Base-by-base conservation (phyloP, 2,329 filamentous ascomycete genomes). In the Beauveria asiatica region DNA sequence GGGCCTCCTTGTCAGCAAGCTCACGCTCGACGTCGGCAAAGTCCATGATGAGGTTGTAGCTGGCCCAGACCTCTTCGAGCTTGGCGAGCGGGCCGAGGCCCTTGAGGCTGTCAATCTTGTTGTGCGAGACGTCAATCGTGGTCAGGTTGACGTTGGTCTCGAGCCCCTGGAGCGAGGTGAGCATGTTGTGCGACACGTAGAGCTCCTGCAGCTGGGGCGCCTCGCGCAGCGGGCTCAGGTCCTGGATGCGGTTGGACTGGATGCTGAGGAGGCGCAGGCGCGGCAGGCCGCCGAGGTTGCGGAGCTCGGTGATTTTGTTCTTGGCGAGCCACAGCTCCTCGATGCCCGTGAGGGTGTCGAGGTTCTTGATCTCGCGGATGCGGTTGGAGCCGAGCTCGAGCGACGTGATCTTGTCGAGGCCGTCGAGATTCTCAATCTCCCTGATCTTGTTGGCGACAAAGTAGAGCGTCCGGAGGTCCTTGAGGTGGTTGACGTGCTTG, bases 391-490 rank as follows among this genome's bases (percentile, higher is more conserved):
- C 94, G 45, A 99, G 78, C 75, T 99, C 94, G 61, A 99, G 76
- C 74, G 92, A 94, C 62, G 84, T 86, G 66, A 99, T 75, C 63
- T 88, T 84, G 16, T 79, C 82, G 55, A 97, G 76, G 0, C 84
- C 85, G 5, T 92, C 88, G 10, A 99, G 78, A 16, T 87, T 88
- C 69, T 97, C 93, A 67, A 99, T 97, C 59, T 80, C 86, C 65
- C 83, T 82, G 70, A 99, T 96, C 73, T 94, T 94, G 76, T 99
- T 97, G 70, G 96, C 90, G 54, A 97, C 91, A 67, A 99, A 89
- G 73, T 89, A 99, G 3, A 99, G 72, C 66, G 97, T 91, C 63
- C 82, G 88, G 61, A 97, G 81, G 58, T 91, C 82, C 23, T 78
- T 87, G 62, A 99, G 77, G 68, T 93, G 88, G 61, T 82, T 82